A percentile compares a stretch with the other conserved stretches of the same genome.
phyloP scores from a whole-genome alignment of 495 filamentous ascomycete genomes.

The Trichoderma asperelloides region DNA sequence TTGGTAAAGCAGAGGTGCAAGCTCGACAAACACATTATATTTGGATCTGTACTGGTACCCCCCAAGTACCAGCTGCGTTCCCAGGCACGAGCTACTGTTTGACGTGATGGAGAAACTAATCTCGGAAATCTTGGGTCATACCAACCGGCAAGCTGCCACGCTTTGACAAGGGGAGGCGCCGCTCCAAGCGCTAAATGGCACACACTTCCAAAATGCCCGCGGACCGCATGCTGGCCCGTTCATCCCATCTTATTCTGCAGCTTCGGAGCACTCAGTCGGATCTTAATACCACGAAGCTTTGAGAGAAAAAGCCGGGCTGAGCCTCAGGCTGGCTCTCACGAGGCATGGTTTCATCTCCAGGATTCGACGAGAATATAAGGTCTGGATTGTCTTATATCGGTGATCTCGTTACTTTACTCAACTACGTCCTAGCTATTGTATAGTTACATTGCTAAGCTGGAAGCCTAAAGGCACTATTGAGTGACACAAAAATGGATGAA shows the following conservation, averaged over 20 bases:
- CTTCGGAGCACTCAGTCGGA: conserved; percentile 4
- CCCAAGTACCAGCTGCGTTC: background rate
- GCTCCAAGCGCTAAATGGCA: background rate
- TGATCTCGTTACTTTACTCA: background rate
- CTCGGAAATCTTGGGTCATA: conserved; percentile 7
- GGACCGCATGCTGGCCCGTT: conserved; percentile 6
- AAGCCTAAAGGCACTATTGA: background rate
- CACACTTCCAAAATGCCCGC: background rate
- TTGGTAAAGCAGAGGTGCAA: background rate
- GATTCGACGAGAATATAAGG: background rate
- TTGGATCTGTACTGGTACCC: background rate
- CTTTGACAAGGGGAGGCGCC: background rate
- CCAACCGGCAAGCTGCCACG: conserved; percentile 6
- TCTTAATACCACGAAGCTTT: background rate
- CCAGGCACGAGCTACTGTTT: conserved; percentile 3
- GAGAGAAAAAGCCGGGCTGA: background rate
- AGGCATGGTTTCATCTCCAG: background rate
- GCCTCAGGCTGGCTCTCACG: background rate
- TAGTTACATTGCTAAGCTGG: background rate
- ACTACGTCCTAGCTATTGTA: background rate
- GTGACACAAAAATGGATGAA: background rate
- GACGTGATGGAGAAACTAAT: conserved; percentile 7
- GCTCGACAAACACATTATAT: background rate
- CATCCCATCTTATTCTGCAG: background rate
- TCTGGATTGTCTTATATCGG: background rate